Evolutionary conservation across 2,329 filamentous ascomycete genomes (phyloP), one percentile per base, ranked within the genome.

Genomic region (Fusarium sp.): DNA sequence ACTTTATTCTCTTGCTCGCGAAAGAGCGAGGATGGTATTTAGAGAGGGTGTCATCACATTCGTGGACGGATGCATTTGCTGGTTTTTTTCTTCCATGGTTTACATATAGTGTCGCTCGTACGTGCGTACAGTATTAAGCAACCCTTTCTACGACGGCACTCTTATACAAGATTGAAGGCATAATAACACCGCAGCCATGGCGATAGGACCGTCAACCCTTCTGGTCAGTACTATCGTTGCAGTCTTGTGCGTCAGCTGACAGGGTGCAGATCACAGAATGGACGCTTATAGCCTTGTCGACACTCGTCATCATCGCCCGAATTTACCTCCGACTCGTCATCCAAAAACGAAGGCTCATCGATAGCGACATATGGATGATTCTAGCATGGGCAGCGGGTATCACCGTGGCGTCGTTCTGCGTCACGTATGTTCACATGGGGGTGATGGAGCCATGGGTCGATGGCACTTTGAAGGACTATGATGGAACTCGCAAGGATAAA

Each of bases 301-400:
- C 62, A 1, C 5, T 54, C 1, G 71, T 72, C 15, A 72, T 75
- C 18, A 51, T 31, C 15, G 73, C 73, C 1, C 73, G 73, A 22
- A 44, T 75, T 14, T 61, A 73, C n/a, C 67, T 75, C 5, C 63
- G 73, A 22, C 47, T 75, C 6, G 18, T 35, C 2, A 66, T 75
- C 20, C 73, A 75, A 24, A 63, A 63, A 6, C 63, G 63, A 20
- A 57, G 12, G 4, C 42, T 75, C 5, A 54, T 75, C 5, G 33
- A 36, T 17, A 75, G 70, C 15, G 70, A 73, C 28, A 52, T 73
- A 2, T 69, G 54, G 55, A 75, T 75, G 51, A 47, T 56, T 2
- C 7, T 33, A 3, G 73, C 63, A 14, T 75, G 73, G 73, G 38
- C 22, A 14, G 57, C 62, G 24, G 70, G 62, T 0, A 49, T 60